Percentiles rank a stretch among this genome's conserved stretches.
These are phyloP conservation scores for Cephalotrichum gorgonifer DNA, from an alignment of 2,329 filamentous ascomycete species.

Conservation along the genomic window DNA sequence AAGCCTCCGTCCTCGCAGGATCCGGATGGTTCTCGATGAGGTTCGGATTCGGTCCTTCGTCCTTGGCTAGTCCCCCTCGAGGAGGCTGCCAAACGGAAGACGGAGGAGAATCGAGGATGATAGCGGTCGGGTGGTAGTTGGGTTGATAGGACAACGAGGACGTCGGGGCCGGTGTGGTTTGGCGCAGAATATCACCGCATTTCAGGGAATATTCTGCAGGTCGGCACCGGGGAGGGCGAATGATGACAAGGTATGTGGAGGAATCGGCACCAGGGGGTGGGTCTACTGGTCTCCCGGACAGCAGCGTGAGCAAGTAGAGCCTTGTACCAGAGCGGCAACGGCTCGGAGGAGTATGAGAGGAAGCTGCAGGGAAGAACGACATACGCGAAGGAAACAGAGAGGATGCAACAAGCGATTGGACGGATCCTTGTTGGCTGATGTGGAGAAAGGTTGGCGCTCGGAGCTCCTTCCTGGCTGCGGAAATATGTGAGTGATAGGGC, in stretches of 20 bases:
- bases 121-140: neutral
- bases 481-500: neutral
- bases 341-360: neutral
- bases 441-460: neutral
- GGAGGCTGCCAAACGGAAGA: neutral
- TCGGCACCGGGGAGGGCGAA: neutral
- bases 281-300: neutral
- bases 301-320: neutral
- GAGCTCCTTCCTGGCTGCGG: neutral
- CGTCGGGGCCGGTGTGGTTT: slow-evolving; percentile 2
- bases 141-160: slow-evolving; percentile 1
- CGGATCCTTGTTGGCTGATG: neutral
- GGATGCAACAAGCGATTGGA: neutral
- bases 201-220: slow-evolving; percentile 4
- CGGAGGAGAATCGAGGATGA: neutral
- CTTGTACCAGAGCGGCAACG: neutral
- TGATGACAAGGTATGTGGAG: neutral
- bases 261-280: neutral
- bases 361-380: neutral
- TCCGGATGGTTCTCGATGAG: neutral
- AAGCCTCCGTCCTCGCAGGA: neutral
- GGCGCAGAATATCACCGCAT: slow-evolving; percentile 5
- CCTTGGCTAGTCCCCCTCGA: neutral
- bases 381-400: too few relatives aligned
- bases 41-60: neutral